Evolutionary conservation across 1,284 basidiomycete species (phyloP).

Genomic region (Stygiomarasmius scandens): DNA sequence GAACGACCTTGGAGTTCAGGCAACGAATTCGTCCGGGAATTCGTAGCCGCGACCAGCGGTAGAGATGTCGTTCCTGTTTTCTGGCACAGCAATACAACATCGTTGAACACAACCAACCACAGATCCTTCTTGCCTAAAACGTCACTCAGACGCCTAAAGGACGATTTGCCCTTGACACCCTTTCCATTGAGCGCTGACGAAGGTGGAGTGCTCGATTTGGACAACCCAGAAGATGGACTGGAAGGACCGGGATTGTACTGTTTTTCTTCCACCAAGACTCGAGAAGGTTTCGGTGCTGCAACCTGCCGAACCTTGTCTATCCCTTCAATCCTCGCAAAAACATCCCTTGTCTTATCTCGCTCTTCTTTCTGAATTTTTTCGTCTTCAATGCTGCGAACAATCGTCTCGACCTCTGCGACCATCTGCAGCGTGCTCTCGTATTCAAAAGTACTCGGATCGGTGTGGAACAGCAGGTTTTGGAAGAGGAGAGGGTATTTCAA

Average conservation of each 20-base stretch:
- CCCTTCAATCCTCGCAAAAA: slow-evolving; percentile 94
- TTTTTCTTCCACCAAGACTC: slow-evolving; percentile 85
- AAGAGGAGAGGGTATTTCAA: slow-evolving; percentile 97
- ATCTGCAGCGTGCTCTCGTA: slow-evolving; percentile 95
- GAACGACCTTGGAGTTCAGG: slow-evolving; percentile 79
- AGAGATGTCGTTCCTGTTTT: slow-evolving; percentile 87
- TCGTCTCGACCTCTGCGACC: slow-evolving; percentile 95
- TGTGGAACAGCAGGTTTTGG: slow-evolving; percentile 96
- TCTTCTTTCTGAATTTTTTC: slow-evolving; percentile 97
- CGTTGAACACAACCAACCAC: slow-evolving; percentile 95
- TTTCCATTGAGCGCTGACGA: slow-evolving; percentile 53
- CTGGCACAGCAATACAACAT: slow-evolving; percentile 92
- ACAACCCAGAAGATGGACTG: slow-evolving; percentile 9
- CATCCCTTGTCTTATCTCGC: slow-evolving; percentile 91
- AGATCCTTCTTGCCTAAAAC: slow-evolving; percentile 84
- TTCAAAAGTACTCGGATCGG: slow-evolving; percentile 95
- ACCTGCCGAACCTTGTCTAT: slow-evolving; percentile 87
- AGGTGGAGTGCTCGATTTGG: slow-evolving; percentile 55
- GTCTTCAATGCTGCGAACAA: slow-evolving; percentile 95
- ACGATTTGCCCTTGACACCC: slow-evolving; percentile 75
- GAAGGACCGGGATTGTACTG: slow-evolving; percentile 40
- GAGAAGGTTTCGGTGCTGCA: slow-evolving; percentile 85
- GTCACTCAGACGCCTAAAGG: slow-evolving; percentile 84
- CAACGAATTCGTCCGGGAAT: slow-evolving; percentile 68
- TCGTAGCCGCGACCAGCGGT: slow-evolving; percentile 77